These are phyloP conservation scores for Globisporangium polare DNA, from an alignment of 352 stramenopile genomes.

Conservation along the genomic window DNA sequence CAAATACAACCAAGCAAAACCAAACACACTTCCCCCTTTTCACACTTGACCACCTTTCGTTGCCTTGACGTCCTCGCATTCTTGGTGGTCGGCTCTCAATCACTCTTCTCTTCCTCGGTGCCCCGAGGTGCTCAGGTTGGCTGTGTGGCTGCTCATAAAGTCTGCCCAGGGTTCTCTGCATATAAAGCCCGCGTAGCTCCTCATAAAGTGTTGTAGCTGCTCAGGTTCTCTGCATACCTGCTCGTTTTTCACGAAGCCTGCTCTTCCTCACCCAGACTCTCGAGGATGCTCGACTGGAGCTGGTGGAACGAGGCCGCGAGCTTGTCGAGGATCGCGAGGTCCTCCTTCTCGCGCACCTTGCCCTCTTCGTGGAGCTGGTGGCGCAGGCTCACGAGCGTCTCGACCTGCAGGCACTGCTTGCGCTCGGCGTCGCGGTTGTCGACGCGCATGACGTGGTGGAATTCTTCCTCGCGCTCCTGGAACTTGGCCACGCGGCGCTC, in stretches of 20 bases:
- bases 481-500: constrained; percentile 52
- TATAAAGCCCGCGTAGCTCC: too few relatives aligned
- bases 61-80: neutral
- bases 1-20: constrained; percentile 6
- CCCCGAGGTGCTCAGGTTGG: neutral
- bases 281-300: constrained; percentile 76
- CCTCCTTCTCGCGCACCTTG: constrained; percentile 52
- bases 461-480: constrained; percentile 55
- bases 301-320: constrained; percentile 69
- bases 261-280: constrained; percentile 73
- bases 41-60: neutral
- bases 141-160: too few relatives aligned
- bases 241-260: constrained; percentile 7
- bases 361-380: constrained; percentile 51
- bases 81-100: neutral
- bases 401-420: constrained; percentile 44
- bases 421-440: constrained; percentile 55
- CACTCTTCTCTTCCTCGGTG: too few relatives aligned
- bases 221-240: neutral
- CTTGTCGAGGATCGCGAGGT: constrained; percentile 79
- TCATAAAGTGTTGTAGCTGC: neutral
- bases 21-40: neutral
- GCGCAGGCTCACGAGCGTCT: constrained; percentile 43
- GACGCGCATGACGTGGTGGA: constrained; percentile 61
- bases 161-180: too few relatives aligned